Evolutionary conservation across 176 grass and related monocot genomes (phyloP).

Genomic region (Bothriochloa decipiens): DNA sequence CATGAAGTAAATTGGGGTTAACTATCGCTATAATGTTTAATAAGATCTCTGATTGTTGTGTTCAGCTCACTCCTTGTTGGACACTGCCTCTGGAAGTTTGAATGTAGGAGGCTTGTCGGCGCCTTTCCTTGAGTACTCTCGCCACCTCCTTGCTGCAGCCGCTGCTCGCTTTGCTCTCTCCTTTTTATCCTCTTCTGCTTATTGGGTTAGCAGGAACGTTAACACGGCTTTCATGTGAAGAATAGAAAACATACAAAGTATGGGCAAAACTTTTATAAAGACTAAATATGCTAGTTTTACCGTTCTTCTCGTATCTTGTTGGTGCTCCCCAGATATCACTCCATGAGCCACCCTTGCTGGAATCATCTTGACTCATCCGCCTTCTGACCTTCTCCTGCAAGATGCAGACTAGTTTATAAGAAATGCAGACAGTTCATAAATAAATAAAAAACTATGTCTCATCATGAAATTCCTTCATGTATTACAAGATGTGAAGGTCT

Average conservation of each 20-base stretch:
- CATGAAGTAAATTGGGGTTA: too few relatives aligned
- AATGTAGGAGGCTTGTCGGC: conserved; percentile 66
- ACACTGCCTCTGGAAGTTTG: conserved; percentile 80
- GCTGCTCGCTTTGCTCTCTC: conserved; percentile 79
- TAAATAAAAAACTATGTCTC: too few relatives aligned
- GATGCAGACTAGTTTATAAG: not conserved
- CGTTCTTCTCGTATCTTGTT: conserved; percentile 62
- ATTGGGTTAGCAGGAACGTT: conserved; percentile 12
- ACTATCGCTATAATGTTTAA: too few relatives aligned
- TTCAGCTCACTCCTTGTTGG: conserved; percentile 59
- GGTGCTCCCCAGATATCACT: conserved; percentile 78
- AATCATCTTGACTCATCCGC: conserved; percentile 73
- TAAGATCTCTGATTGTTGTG: not conserved
- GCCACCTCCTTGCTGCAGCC: conserved; percentile 81
- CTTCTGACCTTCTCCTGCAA: conserved; percentile 73
- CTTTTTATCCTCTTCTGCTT: conserved; percentile 70
- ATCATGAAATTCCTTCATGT: too few relatives aligned
- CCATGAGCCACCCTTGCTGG: conserved; percentile 70
- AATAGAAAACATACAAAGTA: not conserved
- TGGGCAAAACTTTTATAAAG: not conserved
- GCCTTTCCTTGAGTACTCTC: conserved; percentile 95
- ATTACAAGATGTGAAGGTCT: too few relatives aligned
- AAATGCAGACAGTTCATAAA: not conserved
- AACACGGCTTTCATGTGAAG: conserved; percentile 3
- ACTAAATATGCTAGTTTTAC: conserved; percentile 37